Conservation (phyloP, 1,284 basidiomycete genomes). For the Cutaneotrichosporon sp. region DNA sequence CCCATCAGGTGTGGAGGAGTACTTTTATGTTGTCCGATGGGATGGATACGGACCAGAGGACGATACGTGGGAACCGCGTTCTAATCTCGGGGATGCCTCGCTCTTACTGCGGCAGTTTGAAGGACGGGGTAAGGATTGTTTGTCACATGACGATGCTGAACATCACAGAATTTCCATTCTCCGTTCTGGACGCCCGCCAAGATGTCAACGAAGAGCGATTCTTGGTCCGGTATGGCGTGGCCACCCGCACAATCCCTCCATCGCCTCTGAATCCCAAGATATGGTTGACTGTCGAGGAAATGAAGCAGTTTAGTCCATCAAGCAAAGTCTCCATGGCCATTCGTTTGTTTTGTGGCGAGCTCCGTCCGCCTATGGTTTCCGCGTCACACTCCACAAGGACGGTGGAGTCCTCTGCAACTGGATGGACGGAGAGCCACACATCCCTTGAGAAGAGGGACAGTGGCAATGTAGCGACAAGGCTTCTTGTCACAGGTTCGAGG, state of each 20-base stretch:
- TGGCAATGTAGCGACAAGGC: neutral
- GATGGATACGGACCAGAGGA: constrained; percentile 56
- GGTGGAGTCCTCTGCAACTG: no score
- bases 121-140: constrained; percentile 17
- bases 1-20: constrained; percentile 15
- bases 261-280: constrained; percentile 21
- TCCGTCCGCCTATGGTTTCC: no score
- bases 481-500: neutral
- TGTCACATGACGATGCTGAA: no score
- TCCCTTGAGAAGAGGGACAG: neutral
- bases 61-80: constrained; percentile 61
- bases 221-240: constrained; percentile 21
- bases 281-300: constrained; percentile 22
- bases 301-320: constrained; percentile 7
- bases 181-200: constrained; percentile 14
- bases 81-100: constrained; percentile 50
- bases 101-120: constrained; percentile 50
- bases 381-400: no score
- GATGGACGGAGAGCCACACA: no score
- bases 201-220: constrained; percentile 5
- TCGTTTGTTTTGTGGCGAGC: neutral
- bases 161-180: constrained; percentile 21
- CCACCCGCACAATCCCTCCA: neutral
- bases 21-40: constrained; percentile 58
- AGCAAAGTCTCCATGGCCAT: constrained; percentile 6